Conservation (phyloP, 306 rosid genomes). For the Sphenostylis stenocarpa region DNA sequence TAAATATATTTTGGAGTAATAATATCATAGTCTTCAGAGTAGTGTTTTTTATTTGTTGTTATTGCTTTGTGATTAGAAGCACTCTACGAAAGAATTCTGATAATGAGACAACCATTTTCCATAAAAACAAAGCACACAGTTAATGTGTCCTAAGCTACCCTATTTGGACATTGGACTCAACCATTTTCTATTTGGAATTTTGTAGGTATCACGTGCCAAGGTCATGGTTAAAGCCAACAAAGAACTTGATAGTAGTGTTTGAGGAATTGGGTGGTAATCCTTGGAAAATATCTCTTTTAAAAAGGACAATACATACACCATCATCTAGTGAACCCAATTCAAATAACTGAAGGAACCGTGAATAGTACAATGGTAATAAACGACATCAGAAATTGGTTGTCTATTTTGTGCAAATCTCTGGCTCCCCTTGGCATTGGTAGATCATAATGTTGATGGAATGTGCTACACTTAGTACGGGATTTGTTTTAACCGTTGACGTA, state of each 20-base stretch:
- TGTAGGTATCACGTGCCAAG: conserved; percentile 96
- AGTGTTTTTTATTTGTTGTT: not conserved
- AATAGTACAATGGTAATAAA: not conserved
- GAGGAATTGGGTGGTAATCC: conserved; percentile 98
- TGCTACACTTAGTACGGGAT: not conserved
- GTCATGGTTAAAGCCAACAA: conserved; percentile 92
- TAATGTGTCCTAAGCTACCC: not conserved
- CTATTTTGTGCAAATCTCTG: conserved; percentile 10
- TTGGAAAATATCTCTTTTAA: conserved; percentile 60
- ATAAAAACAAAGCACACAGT: not conserved
- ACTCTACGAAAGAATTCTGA: not conserved
- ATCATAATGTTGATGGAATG: conserved; percentile 5
- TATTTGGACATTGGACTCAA: not conserved
- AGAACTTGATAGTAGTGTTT: conserved; percentile 67
- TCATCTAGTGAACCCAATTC: conserved; percentile 18
- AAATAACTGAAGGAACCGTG: conserved; percentile 24
- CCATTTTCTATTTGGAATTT: conserved; percentile 18
- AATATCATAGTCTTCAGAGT: not conserved
- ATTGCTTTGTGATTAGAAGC: not conserved
- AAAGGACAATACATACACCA: conserved; percentile 49
- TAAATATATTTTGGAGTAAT: not conserved
- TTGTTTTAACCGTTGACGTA: conserved; percentile 4
- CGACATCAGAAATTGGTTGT: conserved; percentile 1
- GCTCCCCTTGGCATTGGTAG: conserved; percentile 11
- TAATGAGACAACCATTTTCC: not conserved